Evolutionary conservation across 1,284 basidiomycete genomes (phyloP).

Genomic region (Cutaneotrichosporon mucoides): DNA sequence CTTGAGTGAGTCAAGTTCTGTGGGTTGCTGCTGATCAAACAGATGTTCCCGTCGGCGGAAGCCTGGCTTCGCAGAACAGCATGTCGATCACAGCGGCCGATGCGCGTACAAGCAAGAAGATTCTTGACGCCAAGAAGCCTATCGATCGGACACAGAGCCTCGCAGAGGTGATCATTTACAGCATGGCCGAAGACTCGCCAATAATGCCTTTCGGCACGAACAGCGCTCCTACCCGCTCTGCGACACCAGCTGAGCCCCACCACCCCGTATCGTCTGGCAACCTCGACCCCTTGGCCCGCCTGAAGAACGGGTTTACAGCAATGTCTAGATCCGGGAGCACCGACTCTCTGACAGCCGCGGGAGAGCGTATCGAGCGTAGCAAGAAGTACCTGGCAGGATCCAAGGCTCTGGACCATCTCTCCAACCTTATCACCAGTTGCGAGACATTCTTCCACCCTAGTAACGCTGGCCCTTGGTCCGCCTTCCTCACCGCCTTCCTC

Average conservation of each 20-base stretch:
- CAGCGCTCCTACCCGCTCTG: constrained; percentile 46
- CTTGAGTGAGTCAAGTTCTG: constrained; percentile 63
- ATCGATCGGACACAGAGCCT: constrained; percentile 70
- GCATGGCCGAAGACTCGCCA: constrained; percentile 79
- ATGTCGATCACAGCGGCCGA: constrained; percentile 51
- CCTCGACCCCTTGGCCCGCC: constrained; percentile 19
- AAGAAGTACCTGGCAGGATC: constrained; percentile 72
- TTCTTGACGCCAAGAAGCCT: constrained; percentile 70
- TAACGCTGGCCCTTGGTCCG: constrained; percentile 52
- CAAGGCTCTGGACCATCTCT: constrained; percentile 81
- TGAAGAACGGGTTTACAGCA: constrained; percentile 39
- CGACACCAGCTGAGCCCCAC: constrained; percentile 50
- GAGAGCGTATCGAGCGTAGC: constrained; percentile 38
- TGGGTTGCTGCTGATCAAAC: too few relatives aligned
- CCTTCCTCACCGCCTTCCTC: constrained; percentile 65
- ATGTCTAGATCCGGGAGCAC: constrained; percentile 48
- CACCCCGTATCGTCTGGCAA: neutral
- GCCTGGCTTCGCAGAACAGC: constrained; percentile 35
- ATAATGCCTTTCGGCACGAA: constrained; percentile 41
- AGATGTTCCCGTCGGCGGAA: constrained; percentile 53
- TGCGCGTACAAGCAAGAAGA: constrained; percentile 59
- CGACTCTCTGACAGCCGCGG: constrained; percentile 42
- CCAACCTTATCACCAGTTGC: constrained; percentile 83
- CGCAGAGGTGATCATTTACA: constrained; percentile 84
- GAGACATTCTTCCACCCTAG: constrained; percentile 61